Percentiles rank a stretch among this genome's conserved stretches.
These are phyloP conservation scores for Geotrichum fermentans DNA, from an alignment of 1,139 yeast genomes.

Conservation along the genomic window DNA sequence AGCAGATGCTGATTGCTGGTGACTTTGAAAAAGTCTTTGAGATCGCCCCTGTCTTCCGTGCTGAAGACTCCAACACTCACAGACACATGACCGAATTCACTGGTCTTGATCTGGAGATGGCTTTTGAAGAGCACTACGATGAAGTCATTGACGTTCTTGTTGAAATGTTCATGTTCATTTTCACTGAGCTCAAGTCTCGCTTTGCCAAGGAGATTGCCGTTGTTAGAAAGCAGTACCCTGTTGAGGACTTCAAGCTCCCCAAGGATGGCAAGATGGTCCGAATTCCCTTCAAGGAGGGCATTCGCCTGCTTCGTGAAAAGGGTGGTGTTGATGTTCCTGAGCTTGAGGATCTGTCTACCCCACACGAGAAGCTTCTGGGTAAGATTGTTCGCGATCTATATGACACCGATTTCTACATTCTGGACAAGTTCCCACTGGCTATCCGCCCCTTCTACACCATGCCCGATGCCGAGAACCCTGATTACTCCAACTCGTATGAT, in stretches of 20 bases:
- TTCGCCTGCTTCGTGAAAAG: conserved; percentile 73
- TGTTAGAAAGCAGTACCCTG: conserved; percentile 94
- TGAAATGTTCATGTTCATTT: conserved; percentile 83
- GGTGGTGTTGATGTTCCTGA: conserved; percentile 80
- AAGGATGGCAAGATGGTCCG: conserved; percentile 70
- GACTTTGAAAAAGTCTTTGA: conserved; percentile 96
- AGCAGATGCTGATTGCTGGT: conserved; percentile 96
- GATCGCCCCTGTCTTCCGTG: conserved; percentile 96
- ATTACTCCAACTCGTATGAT: conserved; percentile 85
- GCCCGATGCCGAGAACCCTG: conserved; percentile 92
- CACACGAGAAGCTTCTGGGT: conserved; percentile 90
- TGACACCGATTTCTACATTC: conserved; percentile 94
- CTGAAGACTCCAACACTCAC: conserved; percentile 97
- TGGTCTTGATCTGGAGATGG: conserved; percentile 97
- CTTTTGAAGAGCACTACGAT: conserved; percentile 95
- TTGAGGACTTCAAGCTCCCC: conserved; percentile 93
- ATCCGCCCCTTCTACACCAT: conserved; percentile 97
- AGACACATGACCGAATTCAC: conserved; percentile 99
- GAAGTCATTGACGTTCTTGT: conserved; percentile 82
- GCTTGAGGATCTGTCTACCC: conserved; percentile 86
- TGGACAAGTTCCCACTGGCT: conserved; percentile 96
- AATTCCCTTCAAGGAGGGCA: conserved; percentile 85
- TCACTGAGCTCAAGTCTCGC: conserved; percentile 73
- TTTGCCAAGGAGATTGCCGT: conserved; percentile 78
- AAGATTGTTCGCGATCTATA: conserved; percentile 86